Conservation (phyloP, 2,329 filamentous ascomycete genomes). For the Lachnellula cervina region DNA sequence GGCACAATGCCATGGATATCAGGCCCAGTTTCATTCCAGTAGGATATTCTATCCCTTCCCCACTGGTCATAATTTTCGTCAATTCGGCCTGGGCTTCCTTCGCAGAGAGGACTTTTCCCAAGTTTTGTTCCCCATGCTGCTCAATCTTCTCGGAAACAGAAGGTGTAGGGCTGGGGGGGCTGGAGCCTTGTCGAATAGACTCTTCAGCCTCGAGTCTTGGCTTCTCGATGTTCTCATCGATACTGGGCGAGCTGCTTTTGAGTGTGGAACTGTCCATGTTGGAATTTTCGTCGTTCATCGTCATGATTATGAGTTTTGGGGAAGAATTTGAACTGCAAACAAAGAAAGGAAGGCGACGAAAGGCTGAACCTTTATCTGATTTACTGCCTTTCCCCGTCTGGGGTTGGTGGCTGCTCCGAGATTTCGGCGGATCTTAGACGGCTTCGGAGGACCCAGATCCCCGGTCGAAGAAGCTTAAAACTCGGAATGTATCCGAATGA, state of each 20-base stretch:
- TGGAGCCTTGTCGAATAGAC: conserved; percentile 7
- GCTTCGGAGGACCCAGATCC: too few species aligned
- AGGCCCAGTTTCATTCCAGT: conserved; percentile 26
- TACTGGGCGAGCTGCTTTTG: conserved; percentile 11
- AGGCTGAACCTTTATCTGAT: too few species aligned
- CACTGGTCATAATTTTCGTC: conserved; percentile 24
- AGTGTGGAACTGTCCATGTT: conserved; percentile 17
- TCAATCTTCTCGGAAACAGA: not conserved
- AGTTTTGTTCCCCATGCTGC: not conserved
- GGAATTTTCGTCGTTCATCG: conserved; percentile 7
- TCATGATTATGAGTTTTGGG: not conserved
- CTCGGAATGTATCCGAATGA: too few species aligned
- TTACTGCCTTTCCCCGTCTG: too few species aligned
- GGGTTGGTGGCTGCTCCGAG: too few species aligned
- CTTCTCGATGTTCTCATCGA: conserved; percentile 22
- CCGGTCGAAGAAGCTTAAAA: too few species aligned
- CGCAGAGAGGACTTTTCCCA: conserved; percentile 7
- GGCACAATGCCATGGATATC: conserved; percentile 26
- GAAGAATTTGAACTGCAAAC: too few species aligned
- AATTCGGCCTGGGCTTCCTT: conserved; percentile 17
- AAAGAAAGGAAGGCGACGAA: too few species aligned
- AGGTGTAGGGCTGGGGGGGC: conserved; percentile 7
- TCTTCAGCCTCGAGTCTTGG: conserved; percentile 5
- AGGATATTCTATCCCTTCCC: conserved; percentile 28
- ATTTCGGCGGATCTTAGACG: too few species aligned